These are phyloP conservation scores for Hsuehochloa calcarea DNA, from an alignment of 176 grass and related monocot genomes.

Conservation along the genomic window DNA sequence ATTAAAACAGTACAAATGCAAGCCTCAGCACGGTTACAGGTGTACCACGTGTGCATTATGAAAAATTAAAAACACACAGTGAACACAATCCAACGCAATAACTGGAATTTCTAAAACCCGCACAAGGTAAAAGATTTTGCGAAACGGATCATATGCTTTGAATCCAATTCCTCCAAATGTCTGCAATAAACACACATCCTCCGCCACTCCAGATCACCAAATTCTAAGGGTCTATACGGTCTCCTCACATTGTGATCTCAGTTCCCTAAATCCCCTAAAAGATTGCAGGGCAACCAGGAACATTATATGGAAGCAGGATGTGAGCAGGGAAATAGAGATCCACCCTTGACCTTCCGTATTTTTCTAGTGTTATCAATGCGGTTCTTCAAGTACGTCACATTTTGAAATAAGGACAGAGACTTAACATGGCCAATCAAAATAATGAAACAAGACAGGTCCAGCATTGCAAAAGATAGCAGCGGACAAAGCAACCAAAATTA, in stretches of 20 bases:
- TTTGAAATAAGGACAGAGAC: not conserved
- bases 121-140: not conserved
- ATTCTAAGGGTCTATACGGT: not conserved
- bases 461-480: not conserved
- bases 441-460: not conserved
- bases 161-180: not conserved
- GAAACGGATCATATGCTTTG: not conserved
- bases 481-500: not conserved
- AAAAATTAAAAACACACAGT: not conserved
- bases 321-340: not conserved
- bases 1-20: not conserved
- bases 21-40: not conserved
- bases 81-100: not conserved
- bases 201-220: not conserved
- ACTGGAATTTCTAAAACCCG: not conserved
- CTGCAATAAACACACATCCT: not conserved
- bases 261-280: not conserved
- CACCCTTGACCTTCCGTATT: not conserved
- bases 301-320: not conserved
- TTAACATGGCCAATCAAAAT: not conserved
- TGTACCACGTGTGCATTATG: not conserved
- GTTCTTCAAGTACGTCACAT: not conserved
- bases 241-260: not conserved
- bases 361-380: not conserved
- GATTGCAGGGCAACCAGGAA: not conserved